phyloP scores from a whole-genome alignment of 768 basidiomycete species.

The Boletus reticulatus region DNA sequence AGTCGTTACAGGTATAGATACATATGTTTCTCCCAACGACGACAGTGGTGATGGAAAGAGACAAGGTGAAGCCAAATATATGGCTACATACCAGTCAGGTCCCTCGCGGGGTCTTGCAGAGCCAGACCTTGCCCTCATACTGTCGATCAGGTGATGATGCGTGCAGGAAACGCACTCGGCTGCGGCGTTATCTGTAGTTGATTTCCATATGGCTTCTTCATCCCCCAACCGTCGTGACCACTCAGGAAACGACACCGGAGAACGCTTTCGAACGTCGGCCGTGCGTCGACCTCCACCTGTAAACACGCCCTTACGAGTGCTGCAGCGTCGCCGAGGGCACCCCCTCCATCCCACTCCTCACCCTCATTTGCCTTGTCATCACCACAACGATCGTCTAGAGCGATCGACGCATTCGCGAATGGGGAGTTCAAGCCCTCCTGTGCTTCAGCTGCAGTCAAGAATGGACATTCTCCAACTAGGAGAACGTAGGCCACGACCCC shows the following conservation, averaged over 20 bases:
- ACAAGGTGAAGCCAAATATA: conserved; percentile 4
- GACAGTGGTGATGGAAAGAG: conserved; percentile 4
- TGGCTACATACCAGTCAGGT: conserved; percentile 10
- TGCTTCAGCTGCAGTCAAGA: conserved; percentile 87
- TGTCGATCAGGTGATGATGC: conserved; percentile 23
- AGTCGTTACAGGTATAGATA: conserved; percentile 7
- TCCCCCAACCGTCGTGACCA: conserved; percentile 74
- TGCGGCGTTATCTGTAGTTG: conserved; percentile 23
- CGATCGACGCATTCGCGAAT: conserved; percentile 72
- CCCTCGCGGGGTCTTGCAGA: background rate
- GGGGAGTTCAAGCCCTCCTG: conserved; percentile 79
- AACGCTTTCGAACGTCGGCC: conserved; percentile 86
- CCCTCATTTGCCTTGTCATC: conserved; percentile 73
- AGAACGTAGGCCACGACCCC: conserved; percentile 97
- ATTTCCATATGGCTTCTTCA: conserved; percentile 32
- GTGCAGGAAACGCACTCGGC: conserved; percentile 32
- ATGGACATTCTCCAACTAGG: conserved; percentile 88
- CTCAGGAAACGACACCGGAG: conserved; percentile 77
- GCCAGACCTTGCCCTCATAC: conserved; percentile 12
- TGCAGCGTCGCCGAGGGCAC: conserved; percentile 80
- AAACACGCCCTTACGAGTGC: conserved; percentile 83
- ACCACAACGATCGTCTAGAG: conserved; percentile 75
- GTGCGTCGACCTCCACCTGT: conserved; percentile 67
- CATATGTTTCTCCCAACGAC: conserved; percentile 4
- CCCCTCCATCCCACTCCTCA: conserved; percentile 79